These are phyloP conservation scores for Antitrichia curtipendula DNA, from an alignment of 225 moss, liverwort and hornwort genomes.

Conservation along the genomic window DNA sequence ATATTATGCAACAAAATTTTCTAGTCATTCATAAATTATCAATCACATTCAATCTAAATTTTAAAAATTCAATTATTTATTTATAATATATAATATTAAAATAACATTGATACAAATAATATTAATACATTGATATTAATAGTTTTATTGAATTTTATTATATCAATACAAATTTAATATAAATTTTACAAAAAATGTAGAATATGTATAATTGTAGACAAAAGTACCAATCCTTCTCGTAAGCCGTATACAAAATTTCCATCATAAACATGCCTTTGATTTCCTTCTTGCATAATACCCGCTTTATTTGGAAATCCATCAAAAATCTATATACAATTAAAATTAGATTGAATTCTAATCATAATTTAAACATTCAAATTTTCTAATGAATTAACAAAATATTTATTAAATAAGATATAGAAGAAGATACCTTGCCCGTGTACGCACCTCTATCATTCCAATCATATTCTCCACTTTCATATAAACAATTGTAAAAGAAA, in stretches of 20 bases:
- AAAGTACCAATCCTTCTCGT: constrained; percentile 17
- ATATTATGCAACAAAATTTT: neutral
- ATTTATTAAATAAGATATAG: neutral
- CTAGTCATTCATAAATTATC: neutral
- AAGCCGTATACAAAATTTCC: constrained; percentile 11
- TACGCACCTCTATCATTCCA: neutral
- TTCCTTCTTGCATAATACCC: constrained; percentile 11
- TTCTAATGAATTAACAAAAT: accelerated
- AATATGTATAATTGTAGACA: neutral
- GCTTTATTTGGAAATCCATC: constrained; percentile 19
- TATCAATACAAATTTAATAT: neutral
- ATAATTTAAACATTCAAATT: neutral
- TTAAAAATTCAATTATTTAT: neutral
- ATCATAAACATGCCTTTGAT: neutral
- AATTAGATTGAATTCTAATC: neutral
- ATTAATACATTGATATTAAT: no score
- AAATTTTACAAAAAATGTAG: neutral
- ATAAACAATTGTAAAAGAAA: constrained; percentile 31
- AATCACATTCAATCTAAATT: neutral
- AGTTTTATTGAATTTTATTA: no score
- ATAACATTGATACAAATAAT: no score
- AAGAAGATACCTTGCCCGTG: neutral
- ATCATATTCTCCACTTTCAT: constrained; percentile 7
- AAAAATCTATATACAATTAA: neutral
- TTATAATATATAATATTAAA: neutral